Evolutionary conservation across 441 rosid species (phyloP), one percentile per base, ranked within the genome.

Genomic region (Theobroma grandiflorum): DNA sequence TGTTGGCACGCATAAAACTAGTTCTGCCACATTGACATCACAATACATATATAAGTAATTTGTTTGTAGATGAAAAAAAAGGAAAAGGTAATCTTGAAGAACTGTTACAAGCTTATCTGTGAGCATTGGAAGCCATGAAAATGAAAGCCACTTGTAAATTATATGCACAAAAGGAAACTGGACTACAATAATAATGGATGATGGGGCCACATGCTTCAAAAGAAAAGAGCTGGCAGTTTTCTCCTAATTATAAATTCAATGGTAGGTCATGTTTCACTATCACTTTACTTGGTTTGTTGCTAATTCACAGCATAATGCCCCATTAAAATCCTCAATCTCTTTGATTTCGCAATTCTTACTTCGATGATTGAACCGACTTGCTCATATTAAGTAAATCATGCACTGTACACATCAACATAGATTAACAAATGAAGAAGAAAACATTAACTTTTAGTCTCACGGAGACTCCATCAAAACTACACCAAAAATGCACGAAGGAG

Each of bases 201-300:
- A 22, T 64, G 86, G 92, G 89, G 67, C 90, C 88, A 84, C 78
- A 18, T 20, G 42, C 57, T 50, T 40, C 76, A 53, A 35, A 77
- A 85, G 72, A 75, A 57, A 58, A 58, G 53, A 49, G 75, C 64
- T 70, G 43, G 71, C 74, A 72, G 33, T 77, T 84, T 77, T 84
- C 64, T 61, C 74, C 55, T 76, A 75, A 83, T 78, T 68, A 77
- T 79, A 80, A 75, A 85, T 83, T 78, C 83, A 87, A 82, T 81
- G 86, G 85, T 83, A 68, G 91, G 89, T 79, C 79, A 80, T 74
- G 78, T 77, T 87, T 86, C 84, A 68, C 84, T 63, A 84, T 83
- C 86, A 84, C 86, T 81, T 79, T 71, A 16, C 63, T 77, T 57
- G 64, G 61, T 73, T 80, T 47, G 63, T 63, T 58, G 79, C 76